Evolutionary conservation across 1,139 yeast genomes (phyloP).

Genomic region (Zygoascus meyerae): DNA sequence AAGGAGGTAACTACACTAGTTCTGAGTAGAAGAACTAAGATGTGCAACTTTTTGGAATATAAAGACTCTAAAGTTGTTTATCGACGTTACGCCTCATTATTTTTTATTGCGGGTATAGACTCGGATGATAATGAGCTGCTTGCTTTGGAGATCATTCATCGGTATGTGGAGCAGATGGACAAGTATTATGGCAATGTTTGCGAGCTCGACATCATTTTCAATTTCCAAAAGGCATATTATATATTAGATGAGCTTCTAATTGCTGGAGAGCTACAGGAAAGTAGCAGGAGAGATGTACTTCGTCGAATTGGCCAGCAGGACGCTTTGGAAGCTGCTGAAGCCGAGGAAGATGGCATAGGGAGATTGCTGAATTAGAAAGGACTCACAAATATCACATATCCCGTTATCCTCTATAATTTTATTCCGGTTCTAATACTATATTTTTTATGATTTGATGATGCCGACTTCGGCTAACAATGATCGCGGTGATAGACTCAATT

Average conservation of each 20-base stretch:
- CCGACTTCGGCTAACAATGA: not conserved
- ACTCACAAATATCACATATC: no score
- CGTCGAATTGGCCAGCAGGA: conserved; percentile 76
- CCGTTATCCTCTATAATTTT: not conserved
- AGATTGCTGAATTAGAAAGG: conserved; percentile 17
- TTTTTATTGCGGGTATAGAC: conserved; percentile 82
- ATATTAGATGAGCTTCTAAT: conserved; percentile 80
- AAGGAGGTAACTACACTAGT: conserved; percentile 84
- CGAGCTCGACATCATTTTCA: conserved; percentile 80
- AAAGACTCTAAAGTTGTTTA: conserved; percentile 84
- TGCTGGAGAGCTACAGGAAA: conserved; percentile 80
- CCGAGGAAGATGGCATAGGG: conserved; percentile 35
- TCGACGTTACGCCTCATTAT: conserved; percentile 87
- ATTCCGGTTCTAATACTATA: not conserved
- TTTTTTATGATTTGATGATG: no score
- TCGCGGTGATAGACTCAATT: not conserved
- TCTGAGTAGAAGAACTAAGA: conserved; percentile 78
- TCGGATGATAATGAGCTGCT: conserved; percentile 81
- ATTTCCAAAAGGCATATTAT: conserved; percentile 88
- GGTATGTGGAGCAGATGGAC: conserved; percentile 97
- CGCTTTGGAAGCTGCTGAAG: conserved; percentile 62
- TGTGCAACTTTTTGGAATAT: conserved; percentile 94
- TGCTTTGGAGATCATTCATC: conserved; percentile 79
- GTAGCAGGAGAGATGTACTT: conserved; percentile 73
- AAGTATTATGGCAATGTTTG: conserved; percentile 94